These are phyloP conservation scores for Termitomyces sp. DNA, from an alignment of 768 basidiomycete species.

Conservation along the genomic window DNA sequence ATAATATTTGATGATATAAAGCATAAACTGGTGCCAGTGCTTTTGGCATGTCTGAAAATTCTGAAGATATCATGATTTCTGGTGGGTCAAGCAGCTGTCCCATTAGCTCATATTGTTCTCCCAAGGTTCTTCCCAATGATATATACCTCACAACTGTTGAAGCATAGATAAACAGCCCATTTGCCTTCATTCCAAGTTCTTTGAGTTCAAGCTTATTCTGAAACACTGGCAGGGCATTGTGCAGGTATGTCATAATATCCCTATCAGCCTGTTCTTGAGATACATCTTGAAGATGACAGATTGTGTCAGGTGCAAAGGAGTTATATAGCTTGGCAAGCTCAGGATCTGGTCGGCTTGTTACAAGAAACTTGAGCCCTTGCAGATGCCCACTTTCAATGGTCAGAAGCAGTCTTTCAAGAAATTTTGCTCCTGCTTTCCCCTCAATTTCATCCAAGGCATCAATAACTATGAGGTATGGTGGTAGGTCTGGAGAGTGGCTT, in stretches of 20 bases:
- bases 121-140: not conserved
- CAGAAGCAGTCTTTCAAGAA: slow-evolving; percentile 1
- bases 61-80: not conserved
- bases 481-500: not conserved
- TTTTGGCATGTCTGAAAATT: too few species aligned
- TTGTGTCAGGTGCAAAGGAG: slow-evolving; percentile 15
- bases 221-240: not conserved
- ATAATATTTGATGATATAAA: not conserved
- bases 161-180: not conserved
- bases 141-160: not conserved
- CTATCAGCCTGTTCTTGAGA: not conserved
- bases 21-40: not conserved
- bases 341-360: slow-evolving; percentile 19
- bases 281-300: slow-evolving; percentile 11
- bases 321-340: slow-evolving; percentile 15
- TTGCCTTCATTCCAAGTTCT: not conserved
- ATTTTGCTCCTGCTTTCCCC: slow-evolving; percentile 10
- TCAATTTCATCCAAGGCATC: slow-evolving; percentile 14
- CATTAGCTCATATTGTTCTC: not conserved
- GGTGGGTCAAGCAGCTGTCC: not conserved
- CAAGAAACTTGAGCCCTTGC: not conserved
- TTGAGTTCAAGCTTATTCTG: not conserved
- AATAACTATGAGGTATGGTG: slow-evolving; percentile 11
- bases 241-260: not conserved
- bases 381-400: not conserved